Conservation (phyloP, 192 early-diverging fungal species). For the Backusella mclennaniae region DNA sequence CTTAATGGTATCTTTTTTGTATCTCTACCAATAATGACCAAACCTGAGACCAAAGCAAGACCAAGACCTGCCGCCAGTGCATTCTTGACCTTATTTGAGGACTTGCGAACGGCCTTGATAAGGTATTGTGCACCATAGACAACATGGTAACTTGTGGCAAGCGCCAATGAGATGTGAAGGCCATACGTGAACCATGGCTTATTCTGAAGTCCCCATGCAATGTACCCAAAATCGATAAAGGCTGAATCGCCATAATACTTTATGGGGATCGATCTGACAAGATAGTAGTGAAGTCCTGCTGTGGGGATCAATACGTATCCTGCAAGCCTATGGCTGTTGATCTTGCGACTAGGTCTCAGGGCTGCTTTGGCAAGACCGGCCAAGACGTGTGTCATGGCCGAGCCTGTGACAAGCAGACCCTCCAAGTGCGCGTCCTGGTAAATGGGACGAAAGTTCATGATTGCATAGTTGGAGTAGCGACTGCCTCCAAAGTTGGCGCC, state of each 20-base stretch:
- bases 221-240: constrained; percentile 30
- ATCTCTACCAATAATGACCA: neutral
- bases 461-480: constrained; percentile 13
- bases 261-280: constrained; percentile 17
- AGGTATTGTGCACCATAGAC: constrained; percentile 6
- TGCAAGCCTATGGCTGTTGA: neutral
- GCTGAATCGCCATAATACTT: constrained; percentile 30
- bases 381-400: constrained; percentile 10
- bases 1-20: constrained; percentile 18
- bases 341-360: constrained; percentile 13
- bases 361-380: constrained; percentile 19
- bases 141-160: constrained; percentile 15
- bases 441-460: constrained; percentile 29
- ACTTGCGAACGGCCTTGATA: neutral
- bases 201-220: constrained; percentile 32
- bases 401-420: constrained; percentile 25
- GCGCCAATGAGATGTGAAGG: constrained; percentile 16
- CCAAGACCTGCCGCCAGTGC: constrained; percentile 7
- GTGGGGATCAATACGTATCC: constrained; percentile 29
- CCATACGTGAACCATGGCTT: constrained; percentile 17
- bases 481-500: constrained; percentile 19
- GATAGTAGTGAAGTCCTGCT: constrained; percentile 17
- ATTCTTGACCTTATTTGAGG: neutral
- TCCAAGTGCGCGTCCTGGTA: constrained; percentile 38
- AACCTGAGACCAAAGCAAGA: neutral